A percentile compares a stretch with the other conserved stretches of the same genome.
Evolutionary conservation across 768 basidiomycete species (phyloP).

Genomic region (Heimioporus sp.): DNA sequence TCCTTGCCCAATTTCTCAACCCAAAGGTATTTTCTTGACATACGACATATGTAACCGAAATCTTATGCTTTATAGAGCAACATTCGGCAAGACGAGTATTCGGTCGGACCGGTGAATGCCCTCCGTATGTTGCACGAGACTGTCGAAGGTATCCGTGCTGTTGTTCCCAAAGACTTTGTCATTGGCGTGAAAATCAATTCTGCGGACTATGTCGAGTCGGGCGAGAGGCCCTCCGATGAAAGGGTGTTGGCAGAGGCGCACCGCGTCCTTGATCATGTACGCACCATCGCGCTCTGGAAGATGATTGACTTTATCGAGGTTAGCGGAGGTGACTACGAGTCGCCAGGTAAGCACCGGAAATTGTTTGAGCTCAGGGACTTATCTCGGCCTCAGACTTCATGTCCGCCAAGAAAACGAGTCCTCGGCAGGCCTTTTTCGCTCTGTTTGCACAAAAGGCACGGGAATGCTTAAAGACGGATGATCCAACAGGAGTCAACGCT

Average conservation of each 20-base stretch:
- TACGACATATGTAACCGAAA: background rate
- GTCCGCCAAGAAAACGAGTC: conserved; percentile 16
- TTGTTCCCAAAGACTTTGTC: conserved; percentile 57
- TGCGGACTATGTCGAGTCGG: conserved; percentile 59
- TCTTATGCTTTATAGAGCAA: conserved; percentile 39
- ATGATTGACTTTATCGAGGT: conserved; percentile 83
- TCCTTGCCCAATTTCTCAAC: conserved; percentile 77
- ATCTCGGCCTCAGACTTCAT: conserved; percentile 43
- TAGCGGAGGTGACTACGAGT: conserved; percentile 85
- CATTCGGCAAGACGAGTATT: conserved; percentile 59
- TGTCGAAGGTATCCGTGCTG: conserved; percentile 50
- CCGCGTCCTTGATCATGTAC: conserved; percentile 60
- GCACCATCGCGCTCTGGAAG: conserved; percentile 59
- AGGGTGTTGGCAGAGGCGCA: conserved; percentile 24
- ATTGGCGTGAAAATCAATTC: conserved; percentile 81
- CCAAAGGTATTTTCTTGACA: conserved; percentile 48
- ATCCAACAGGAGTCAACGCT: conserved; percentile 20
- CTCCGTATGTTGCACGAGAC: conserved; percentile 61
- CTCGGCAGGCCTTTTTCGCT: conserved; percentile 72
- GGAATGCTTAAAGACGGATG: conserved; percentile 37
- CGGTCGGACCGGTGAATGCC: conserved; percentile 37
- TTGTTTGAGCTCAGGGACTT: background rate
- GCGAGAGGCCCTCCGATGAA: conserved; percentile 27
- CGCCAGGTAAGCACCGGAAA: conserved; percentile 48
- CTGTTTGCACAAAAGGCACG: conserved; percentile 61